Base-by-base conservation (phyloP, 2,329 filamentous ascomycete species). In the Didymellaceae sp. region DNA sequence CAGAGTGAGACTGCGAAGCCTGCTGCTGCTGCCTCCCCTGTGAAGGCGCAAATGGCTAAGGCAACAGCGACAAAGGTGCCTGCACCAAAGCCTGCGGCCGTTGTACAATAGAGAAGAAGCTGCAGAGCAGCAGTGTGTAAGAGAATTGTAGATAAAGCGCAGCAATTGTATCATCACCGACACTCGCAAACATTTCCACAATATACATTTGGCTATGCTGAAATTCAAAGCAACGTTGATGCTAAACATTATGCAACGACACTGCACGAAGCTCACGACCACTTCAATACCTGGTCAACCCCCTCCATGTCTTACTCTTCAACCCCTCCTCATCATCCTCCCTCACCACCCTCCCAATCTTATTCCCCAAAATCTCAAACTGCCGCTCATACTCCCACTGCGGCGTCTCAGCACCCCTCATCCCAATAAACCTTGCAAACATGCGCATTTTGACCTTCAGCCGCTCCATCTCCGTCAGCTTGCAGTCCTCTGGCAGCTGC, bases 401-500 rank as follows among this genome's bases (percentile, higher is more conserved):
- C 16, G 81, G 82, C 24, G 79, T 81, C 57, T 84, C 80, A 62
- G 82, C 82, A 2, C 86, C 87, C 41, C 83, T 75, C 48, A 91
- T 75, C 10, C 88, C 88, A 66, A 91, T 90, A 59, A 91, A 91
- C 59, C 82, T 78, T 35, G 88, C 88, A 66, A 91, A 83, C 73
- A 86, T 85, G 55, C 87, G 77, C 55, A 88, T 79, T 78, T 91
- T 91, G 50, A 79, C 73, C 39, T 70, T 63, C 8, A 78, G 58
- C 32, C 77, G 54, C 47, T 78, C 74, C 16, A 71, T 61, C 6
- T 74, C 71, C 2, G 44, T 71, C 37, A 78, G 24, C 24, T 51
- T 55, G 37, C 63, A 70, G 4, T 61, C 43, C 0, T 61, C 59
- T 0, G 61, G 59, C 1, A 66, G 21, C 0, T 13, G 7, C 0